Evolutionary conservation across 1,284 basidiomycete species (phyloP).

Genomic region (Cystobasidiaceae sp.): DNA sequence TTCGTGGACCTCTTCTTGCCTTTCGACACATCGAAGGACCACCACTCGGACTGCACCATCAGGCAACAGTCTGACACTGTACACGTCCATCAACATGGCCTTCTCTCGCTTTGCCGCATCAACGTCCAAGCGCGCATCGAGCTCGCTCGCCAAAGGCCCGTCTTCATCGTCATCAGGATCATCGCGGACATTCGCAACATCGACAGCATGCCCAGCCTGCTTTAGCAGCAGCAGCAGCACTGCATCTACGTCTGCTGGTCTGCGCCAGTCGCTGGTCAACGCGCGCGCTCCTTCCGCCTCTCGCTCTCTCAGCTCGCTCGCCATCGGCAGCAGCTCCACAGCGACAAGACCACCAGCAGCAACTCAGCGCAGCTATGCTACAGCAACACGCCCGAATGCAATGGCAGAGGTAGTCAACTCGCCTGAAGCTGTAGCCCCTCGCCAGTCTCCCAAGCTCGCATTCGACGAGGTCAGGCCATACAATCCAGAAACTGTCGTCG

Average conservation of each 20-base stretch:
- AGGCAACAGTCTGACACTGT: too few relatives aligned
- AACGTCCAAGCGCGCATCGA: constrained; percentile 13
- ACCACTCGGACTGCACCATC: too few relatives aligned
- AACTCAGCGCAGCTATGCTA: constrained; percentile 7
- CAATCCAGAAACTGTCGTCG: constrained; percentile 30
- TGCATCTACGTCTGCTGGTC: too few relatives aligned
- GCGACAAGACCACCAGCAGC: background rate
- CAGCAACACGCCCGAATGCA: constrained; percentile 1
- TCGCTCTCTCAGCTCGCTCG: background rate
- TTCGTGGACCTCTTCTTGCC: too few relatives aligned
- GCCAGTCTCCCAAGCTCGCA: constrained; percentile 10
- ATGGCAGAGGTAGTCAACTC: constrained; percentile 17
- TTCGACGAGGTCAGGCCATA: constrained; percentile 25
- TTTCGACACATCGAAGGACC: too few relatives aligned
- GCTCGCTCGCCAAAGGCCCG: too few relatives aligned
- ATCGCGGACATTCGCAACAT: background rate
- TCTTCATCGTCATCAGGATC: constrained; percentile 1
- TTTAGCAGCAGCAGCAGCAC: background rate
- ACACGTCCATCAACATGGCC: too few relatives aligned
- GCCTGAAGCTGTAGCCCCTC: background rate
- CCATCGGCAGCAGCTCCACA: too few relatives aligned
- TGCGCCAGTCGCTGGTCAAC: too few relatives aligned
- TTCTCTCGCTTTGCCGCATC: constrained; percentile 11
- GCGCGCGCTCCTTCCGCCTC: background rate
- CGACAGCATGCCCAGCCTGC: constrained; percentile 2